These are phyloP conservation scores for Amniculicola lignicola DNA, from an alignment of 495 filamentous ascomycete genomes.

Conservation along the genomic window DNA sequence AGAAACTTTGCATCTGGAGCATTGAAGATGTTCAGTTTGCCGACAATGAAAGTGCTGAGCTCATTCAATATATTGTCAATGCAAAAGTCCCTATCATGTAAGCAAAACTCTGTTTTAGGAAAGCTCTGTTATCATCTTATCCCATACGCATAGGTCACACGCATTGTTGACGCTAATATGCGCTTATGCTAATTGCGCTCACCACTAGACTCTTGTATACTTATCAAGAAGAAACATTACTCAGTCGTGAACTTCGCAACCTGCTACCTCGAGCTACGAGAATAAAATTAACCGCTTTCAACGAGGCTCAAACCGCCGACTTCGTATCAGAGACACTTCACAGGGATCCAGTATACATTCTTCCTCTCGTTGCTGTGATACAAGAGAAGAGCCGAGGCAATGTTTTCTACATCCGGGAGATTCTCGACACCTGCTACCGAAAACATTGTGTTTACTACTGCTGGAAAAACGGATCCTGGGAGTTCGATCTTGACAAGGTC, in stretches of 20 bases:
- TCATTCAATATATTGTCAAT: constrained; percentile 69
- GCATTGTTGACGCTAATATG: no score
- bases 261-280: constrained; percentile 48
- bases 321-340: constrained; percentile 75
- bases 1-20: constrained; percentile 77
- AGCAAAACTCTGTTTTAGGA: neutral
- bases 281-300: constrained; percentile 64
- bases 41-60: constrained; percentile 77
- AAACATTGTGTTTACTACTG: constrained; percentile 81
- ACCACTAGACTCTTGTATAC: constrained; percentile 62
- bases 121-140: no score
- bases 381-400: constrained; percentile 81
- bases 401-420: constrained; percentile 84
- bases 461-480: constrained; percentile 74
- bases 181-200: no score
- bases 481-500: constrained; percentile 77
- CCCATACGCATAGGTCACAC: no score
- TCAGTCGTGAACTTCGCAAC: constrained; percentile 31
- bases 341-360: constrained; percentile 55
- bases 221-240: constrained; percentile 52
- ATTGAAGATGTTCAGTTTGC: constrained; percentile 85
- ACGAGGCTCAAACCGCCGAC: constrained; percentile 68
- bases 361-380: constrained; percentile 66
- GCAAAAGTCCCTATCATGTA: constrained; percentile 68
- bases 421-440: constrained; percentile 81